These are phyloP conservation scores for Phyllosticta citribraziliensis DNA, from an alignment of 2,329 filamentous ascomycete species.

Conservation along the genomic window DNA sequence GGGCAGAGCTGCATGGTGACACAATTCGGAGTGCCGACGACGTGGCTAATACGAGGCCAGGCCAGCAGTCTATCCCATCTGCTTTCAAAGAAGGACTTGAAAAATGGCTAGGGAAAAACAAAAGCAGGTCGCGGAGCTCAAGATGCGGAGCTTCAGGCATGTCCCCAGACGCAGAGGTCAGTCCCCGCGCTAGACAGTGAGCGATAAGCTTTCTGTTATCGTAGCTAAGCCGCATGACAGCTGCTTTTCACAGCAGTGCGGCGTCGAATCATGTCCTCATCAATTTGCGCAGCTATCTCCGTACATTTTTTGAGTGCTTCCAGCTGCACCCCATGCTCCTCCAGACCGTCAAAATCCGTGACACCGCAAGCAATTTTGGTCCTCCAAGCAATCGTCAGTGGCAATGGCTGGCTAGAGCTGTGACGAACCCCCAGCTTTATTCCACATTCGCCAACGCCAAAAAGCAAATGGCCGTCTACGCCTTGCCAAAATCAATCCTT, in stretches of 20 bases:
- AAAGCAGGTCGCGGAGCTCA: not conserved
- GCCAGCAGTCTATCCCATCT: not conserved
- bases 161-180: not conserved
- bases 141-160: not conserved
- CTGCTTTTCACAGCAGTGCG: not conserved
- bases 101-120: not conserved
- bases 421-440: not conserved
- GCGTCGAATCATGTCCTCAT: not conserved
- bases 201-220: not conserved
- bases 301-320: not conserved
- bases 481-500: not conserved
- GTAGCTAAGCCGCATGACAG: not conserved
- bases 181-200: not conserved
- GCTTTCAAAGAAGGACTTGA: not conserved
- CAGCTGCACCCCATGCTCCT: not conserved
- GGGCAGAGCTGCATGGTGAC: conserved; percentile 10
- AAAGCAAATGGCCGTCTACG: not conserved
- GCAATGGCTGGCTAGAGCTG: not conserved
- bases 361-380: not conserved
- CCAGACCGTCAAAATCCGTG: not conserved
- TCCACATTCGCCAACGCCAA: not conserved
- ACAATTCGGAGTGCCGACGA: not conserved
- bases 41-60: not conserved
- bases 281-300: not conserved
- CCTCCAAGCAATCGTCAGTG: not conserved